Base-by-base conservation (phyloP, 2,329 filamentous ascomycete species). In the Apiospora rasikravindrae region DNA sequence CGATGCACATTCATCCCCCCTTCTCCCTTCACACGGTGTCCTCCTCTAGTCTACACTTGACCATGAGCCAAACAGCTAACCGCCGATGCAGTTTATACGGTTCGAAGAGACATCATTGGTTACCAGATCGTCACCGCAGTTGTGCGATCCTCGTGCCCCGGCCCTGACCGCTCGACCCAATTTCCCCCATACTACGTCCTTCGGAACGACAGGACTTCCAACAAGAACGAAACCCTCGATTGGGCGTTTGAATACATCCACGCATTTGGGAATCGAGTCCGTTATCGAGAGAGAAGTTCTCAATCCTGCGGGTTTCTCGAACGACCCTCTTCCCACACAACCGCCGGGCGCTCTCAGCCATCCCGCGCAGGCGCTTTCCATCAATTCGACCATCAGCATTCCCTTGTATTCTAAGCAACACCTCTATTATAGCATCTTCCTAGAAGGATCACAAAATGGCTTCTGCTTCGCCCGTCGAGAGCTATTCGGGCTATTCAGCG, bases 401-500 rank as follows among this genome's bases (percentile, higher is more conserved):
- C 71, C 69, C 33, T 22, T 64, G 47, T 72, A 71, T 69, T 74
- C 67, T 74, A 73, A 73, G 73, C 77, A 72, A 51, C 73, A 72
- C 76, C 76, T 79, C 69, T 64, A 76, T 74, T 71, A 80, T 76
- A 69, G 70, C 73, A 74, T 71, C 78, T 75, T 77, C 73, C 74
- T 76, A 74, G 67, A 73, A 68, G 73, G 70, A 69, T 73, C 72
- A 73, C 76, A 81, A 76, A 77, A 88, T 88, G 86, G 77, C 84
- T 73, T 86, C 85, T 74, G 83, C 83, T 78, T 86, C 86, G 69
- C 85, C 85, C 70, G 80, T 83, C 76, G 84, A 81, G 71, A 75
- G 78, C 68, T 77, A 75, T 71, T 75, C 78, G 19, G 77, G 78
- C 71, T 76, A 75, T 73, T 81, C 82, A 71, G 80, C 81, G 57